phyloP scores from a whole-genome alignment of 257 asterid species.

The Penstemon davidsonii region DNA sequence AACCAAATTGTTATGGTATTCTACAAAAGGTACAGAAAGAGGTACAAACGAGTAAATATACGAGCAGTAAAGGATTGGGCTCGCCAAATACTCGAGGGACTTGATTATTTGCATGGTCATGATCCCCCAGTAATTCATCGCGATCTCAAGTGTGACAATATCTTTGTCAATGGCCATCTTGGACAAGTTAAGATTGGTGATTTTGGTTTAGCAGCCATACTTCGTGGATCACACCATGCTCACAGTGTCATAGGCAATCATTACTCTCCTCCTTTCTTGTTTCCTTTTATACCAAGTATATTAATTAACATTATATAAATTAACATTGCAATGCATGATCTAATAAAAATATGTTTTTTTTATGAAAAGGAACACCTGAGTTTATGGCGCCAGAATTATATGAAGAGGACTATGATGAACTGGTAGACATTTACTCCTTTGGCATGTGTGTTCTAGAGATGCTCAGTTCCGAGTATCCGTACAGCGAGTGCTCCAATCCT shows the following conservation, averaged over 20 bases:
- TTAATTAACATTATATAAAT: neutral
- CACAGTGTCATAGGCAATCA: slow-evolving; percentile 73
- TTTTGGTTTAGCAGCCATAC: slow-evolving; percentile 75
- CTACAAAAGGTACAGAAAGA: slow-evolving; percentile 54
- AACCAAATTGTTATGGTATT: neutral
- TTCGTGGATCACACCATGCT: slow-evolving; percentile 61
- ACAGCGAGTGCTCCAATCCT: slow-evolving; percentile 77
- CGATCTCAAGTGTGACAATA: slow-evolving; percentile 83
- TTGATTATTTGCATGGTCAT: slow-evolving; percentile 60
- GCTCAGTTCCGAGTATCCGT: slow-evolving; percentile 79
- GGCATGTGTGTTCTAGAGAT: slow-evolving; percentile 86
- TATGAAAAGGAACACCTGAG: slow-evolving; percentile 71
- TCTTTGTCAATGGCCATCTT: slow-evolving; percentile 81
- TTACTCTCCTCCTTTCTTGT: slow-evolving; percentile 3
- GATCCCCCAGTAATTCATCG: slow-evolving; percentile 85
- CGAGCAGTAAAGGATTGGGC: slow-evolving; percentile 69
- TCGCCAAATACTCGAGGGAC: slow-evolving; percentile 71
- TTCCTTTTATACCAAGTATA: neutral
- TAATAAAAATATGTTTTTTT: slow-evolving; percentile 6
- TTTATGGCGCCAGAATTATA: slow-evolving; percentile 88
- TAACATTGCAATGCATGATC: neutral
- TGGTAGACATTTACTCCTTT: slow-evolving; percentile 74
- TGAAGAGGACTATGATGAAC: slow-evolving; percentile 81
- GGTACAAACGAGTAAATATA: slow-evolving; percentile 47
- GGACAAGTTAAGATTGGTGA: slow-evolving; percentile 84